Percentiles rank a stretch among this genome's conserved stretches.
These are phyloP conservation scores for Breynia disticha DNA, from an alignment of 441 rosid species.

Conservation along the genomic window DNA sequence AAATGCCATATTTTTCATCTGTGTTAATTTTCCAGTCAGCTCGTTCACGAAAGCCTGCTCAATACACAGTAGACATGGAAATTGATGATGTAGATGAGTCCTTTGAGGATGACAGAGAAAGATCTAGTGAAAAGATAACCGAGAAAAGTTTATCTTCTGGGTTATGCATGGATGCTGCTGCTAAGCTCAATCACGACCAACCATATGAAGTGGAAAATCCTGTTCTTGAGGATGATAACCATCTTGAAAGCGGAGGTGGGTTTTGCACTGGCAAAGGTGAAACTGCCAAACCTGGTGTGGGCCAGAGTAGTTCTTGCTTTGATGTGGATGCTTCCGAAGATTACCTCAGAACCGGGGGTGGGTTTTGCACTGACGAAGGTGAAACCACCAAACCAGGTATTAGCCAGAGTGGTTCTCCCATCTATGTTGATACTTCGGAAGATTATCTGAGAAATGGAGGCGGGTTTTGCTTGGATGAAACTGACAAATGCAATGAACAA, in stretches of 20 bases:
- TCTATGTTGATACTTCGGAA: constrained; percentile 19
- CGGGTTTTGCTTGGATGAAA: constrained; percentile 61
- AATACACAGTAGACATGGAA: constrained; percentile 32
- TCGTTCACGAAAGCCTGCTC: constrained; percentile 52
- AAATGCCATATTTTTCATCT: not conserved
- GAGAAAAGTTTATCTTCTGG: constrained; percentile 17
- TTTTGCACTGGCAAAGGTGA: constrained; percentile 43
- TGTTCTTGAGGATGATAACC: constrained; percentile 17
- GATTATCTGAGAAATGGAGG: constrained; percentile 53
- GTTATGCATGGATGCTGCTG: constrained; percentile 12
- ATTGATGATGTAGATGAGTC: constrained; percentile 29
- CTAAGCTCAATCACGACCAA: constrained; percentile 15
- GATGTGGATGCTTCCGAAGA: constrained; percentile 26
- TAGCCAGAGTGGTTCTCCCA: constrained; percentile 15
- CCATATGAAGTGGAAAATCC: constrained; percentile 17
- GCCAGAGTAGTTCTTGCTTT: constrained; percentile 15
- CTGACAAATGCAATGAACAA: constrained; percentile 20
- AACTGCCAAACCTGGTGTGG: constrained; percentile 17
- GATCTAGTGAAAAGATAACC: constrained; percentile 14
- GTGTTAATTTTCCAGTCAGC: constrained; percentile 40
- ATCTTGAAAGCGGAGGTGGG: constrained; percentile 44
- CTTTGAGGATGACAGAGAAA: constrained; percentile 10
- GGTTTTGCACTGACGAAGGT: constrained; percentile 33
- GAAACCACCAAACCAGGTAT: constrained; percentile 27
- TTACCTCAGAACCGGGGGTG: constrained; percentile 40